Evolutionary conservation across 176 grass and related monocot species (phyloP), one percentile per base, ranked within the genome.

Genomic region (Aegilops sharonensis): DNA sequence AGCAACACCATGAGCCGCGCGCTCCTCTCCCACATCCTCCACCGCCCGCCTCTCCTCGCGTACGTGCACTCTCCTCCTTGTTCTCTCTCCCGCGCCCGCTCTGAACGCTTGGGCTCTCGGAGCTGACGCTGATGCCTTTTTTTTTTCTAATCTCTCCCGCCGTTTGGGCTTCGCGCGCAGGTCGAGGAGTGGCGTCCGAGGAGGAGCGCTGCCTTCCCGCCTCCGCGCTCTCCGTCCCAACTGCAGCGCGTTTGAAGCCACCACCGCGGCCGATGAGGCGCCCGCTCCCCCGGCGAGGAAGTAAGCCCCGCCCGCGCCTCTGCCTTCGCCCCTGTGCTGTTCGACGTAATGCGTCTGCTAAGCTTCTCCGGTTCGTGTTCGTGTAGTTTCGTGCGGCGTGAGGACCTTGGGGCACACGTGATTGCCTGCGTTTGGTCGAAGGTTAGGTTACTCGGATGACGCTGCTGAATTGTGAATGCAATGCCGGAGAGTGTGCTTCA

Each of bases 1-100:
- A 30, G 72, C 11, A 81, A 84, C 81, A 76, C 69, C 81, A 91
- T 88, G 89, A 91, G 89, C 77, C 85, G 89, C 81, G 75, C 89
- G 68, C 81, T 91, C 50, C 89, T 91, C 77, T 79, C 85, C 37
- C 89, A 91, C 34, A 61, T 86, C 79, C 87, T 92, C 79, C 90
- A 79, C 79, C 74, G 67, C 59, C 90, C 87, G 68, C 90, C 87
- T 10, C 83, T 83, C 74, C 67, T 91, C 81, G 37, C 81, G 85
- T 91, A 91, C 61, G 60, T n/a, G 21, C 27, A 4, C 31, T 77
- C 25, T 23, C 40, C 43, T 30, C 5, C n/a, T 39, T 9, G 9
- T 20, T 37, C 61, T 13, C 11, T 7, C 35, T 24, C 47, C 3
- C 70, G 23, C 27, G 8, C 59, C 40, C 17, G 39, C 78, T 6